These are phyloP conservation scores for Themeda triandra DNA, from an alignment of 176 grass and related monocot genomes.

Conservation along the genomic window DNA sequence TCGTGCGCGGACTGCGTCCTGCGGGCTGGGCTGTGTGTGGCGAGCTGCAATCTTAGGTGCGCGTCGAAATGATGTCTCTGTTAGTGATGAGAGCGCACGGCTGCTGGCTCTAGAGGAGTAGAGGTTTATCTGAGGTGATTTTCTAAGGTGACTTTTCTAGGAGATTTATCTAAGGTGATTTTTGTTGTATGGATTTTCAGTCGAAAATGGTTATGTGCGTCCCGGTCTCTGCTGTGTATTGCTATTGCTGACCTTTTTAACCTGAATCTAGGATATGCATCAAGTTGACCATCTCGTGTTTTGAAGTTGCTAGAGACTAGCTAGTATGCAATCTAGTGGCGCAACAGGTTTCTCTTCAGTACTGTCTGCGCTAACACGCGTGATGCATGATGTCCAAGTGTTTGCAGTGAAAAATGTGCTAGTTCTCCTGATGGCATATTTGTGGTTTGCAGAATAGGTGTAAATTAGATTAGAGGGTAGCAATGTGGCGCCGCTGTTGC, in stretches of 20 bases:
- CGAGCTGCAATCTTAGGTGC: neutral
- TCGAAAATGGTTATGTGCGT: neutral
- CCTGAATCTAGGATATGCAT: neutral
- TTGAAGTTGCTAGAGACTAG: neutral
- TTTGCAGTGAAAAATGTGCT: neutral
- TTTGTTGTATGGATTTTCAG: neutral
- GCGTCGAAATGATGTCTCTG: neutral
- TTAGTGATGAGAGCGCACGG: neutral
- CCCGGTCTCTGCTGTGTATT: neutral
- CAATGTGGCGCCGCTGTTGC: constrained; percentile 69
- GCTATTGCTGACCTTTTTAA: neutral
- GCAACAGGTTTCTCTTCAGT: neutral
- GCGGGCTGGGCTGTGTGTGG: neutral
- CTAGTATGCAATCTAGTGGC: neutral
- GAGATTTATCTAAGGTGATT: neutral
- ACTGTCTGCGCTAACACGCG: neutral
- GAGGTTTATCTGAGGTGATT: neutral
- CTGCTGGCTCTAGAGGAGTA: neutral
- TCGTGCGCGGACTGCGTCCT: neutral
- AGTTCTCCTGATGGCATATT: constrained; percentile 20
- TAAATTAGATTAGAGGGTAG: neutral
- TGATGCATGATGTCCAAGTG: neutral
- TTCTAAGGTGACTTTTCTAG: neutral
- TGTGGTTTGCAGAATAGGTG: constrained; percentile 18
- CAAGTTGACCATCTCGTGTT: neutral